Evolutionary conservation across 2,329 filamentous ascomycete genomes (phyloP), one percentile per base, ranked within the genome.

Genomic region (Pezicula radicicola): DNA sequence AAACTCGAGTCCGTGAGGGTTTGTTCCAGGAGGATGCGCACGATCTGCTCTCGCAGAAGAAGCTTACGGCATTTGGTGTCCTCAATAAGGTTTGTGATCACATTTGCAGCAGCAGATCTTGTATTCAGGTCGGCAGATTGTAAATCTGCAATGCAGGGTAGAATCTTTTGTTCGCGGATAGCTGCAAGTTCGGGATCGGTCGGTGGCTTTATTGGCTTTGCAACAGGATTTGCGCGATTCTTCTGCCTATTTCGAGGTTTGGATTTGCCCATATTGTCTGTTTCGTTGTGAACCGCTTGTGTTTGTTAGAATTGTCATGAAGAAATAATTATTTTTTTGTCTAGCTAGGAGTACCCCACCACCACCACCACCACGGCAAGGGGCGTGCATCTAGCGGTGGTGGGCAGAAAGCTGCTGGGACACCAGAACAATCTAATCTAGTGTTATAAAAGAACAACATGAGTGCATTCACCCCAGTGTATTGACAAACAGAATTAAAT

Each of bases 31-130:
- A 88, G 66, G 48, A 80, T 79, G 59, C 77, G 78, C 41, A 88
- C 83, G 57, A 88, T 74, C 66, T 86, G 81, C 68, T 88, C 85
- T 19, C 84, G 74, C 54, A 88, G 71, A 19, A 88, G 74, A 51
- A 88, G 66, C 67, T 87, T 87, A 56, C 85, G 77, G 62, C 81
- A 85, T 59, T 74, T 79, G 27, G 75, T 63, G 59, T 88, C 82
- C 50, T 83, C 77, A 47, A 87, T 78, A 48, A 85, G 77, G 68
- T 81, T 85, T 52, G 77, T 75, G 48, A 87, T 76, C 21, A 82
- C 83, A 15, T 71, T 69, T 7, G 84, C 82, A 10, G 84, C 84
- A 2, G 78, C 65, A 6, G 80, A 78, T 50, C 84, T 77, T n/a
- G 75, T 76, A 64, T 80, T 82, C 46, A 79, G 72, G 40, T 86